phyloP scores from a whole-genome alignment of 805 yeast species.

The Candida andamanensis region DNA sequence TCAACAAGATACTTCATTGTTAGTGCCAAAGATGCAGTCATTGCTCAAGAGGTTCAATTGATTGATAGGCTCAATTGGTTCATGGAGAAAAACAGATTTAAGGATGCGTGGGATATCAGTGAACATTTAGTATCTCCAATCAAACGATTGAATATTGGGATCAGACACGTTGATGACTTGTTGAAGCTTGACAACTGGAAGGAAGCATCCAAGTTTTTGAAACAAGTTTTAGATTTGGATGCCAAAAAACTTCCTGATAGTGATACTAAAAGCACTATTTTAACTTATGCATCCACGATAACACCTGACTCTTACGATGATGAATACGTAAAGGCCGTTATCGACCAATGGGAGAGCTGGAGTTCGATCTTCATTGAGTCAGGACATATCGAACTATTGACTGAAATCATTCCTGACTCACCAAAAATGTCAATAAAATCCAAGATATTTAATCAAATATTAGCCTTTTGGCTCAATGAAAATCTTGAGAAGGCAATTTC shows the following conservation, averaged over 20 bases:
- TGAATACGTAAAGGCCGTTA: conserved; percentile 17
- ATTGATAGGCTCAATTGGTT: conserved; percentile 75
- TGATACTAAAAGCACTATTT: conserved; percentile 28
- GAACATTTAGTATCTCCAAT: conserved; percentile 46
- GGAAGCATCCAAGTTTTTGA: conserved; percentile 48
- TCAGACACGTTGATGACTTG: conserved; percentile 45
- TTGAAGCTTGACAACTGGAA: conserved; percentile 47
- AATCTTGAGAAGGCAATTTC: conserved; percentile 30
- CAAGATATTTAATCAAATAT: conserved; percentile 35
- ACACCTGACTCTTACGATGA: conserved; percentile 16
- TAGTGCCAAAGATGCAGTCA: conserved; percentile 77
- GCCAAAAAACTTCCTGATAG: conserved; percentile 19
- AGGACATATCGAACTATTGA: conserved; percentile 42
- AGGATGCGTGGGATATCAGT: conserved; percentile 78
- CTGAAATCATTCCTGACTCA: conserved; percentile 51
- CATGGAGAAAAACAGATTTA: conserved; percentile 44
- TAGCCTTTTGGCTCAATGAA: conserved; percentile 41
- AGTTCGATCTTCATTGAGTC: conserved; percentile 46
- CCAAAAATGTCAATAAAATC: conserved; percentile 28
- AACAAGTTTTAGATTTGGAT: conserved; percentile 16
- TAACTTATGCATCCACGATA: conserved; percentile 13
- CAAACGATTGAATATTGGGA: conserved; percentile 57
- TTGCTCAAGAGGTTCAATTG: conserved; percentile 65
- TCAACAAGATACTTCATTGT: conserved; percentile 56
- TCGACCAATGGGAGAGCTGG: conserved; percentile 62